A percentile compares a stretch with the other conserved stretches of the same genome.
Conservation (phyloP, 768 basidiomycete genomes). For the Trametes coccinea region DNA sequence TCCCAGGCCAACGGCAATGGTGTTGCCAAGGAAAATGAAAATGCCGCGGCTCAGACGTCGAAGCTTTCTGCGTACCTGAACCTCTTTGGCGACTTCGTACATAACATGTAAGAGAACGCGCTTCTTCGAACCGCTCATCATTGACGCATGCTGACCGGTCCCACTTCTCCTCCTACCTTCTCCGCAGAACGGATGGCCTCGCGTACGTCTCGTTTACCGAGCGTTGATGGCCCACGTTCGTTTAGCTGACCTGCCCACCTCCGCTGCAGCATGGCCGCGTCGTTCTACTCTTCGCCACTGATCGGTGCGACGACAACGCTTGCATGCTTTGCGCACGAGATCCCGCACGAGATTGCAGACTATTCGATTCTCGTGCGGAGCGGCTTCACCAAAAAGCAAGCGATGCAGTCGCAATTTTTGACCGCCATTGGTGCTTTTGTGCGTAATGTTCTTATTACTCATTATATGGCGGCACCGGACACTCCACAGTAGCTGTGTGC, state of each 20-base stretch:
- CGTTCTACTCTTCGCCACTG: conserved; percentile 94
- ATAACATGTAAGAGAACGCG: conserved; percentile 71
- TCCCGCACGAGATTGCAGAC: conserved; percentile 96
- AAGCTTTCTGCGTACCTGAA: conserved; percentile 92
- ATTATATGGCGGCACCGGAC: too few relatives aligned
- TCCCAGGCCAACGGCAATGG: conserved; percentile 11
- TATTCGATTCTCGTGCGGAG: conserved; percentile 91
- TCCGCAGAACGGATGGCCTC: conserved; percentile 84
- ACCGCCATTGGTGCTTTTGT: conserved; percentile 93
- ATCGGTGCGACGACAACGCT: conserved; percentile 95
- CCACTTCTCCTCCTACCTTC: background rate
- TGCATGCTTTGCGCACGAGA: conserved; percentile 93
- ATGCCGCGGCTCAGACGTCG: conserved; percentile 53
- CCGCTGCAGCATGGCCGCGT: conserved; percentile 78
- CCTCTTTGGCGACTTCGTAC: conserved; percentile 90
- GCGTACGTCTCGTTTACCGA: conserved; percentile 52
- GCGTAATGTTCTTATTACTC: conserved; percentile 36
- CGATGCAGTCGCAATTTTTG: conserved; percentile 91
- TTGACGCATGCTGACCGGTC: conserved; percentile 1
- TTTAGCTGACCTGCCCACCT: background rate
- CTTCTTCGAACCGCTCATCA: conserved; percentile 17
- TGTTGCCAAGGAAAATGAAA: conserved; percentile 28
- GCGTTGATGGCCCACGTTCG: conserved; percentile 18
- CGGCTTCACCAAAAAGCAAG: conserved; percentile 87
- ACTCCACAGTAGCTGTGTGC: too few relatives aligned